Conservation (phyloP, 2,329 filamentous ascomycete species). For the Falciphora oryzae region DNA sequence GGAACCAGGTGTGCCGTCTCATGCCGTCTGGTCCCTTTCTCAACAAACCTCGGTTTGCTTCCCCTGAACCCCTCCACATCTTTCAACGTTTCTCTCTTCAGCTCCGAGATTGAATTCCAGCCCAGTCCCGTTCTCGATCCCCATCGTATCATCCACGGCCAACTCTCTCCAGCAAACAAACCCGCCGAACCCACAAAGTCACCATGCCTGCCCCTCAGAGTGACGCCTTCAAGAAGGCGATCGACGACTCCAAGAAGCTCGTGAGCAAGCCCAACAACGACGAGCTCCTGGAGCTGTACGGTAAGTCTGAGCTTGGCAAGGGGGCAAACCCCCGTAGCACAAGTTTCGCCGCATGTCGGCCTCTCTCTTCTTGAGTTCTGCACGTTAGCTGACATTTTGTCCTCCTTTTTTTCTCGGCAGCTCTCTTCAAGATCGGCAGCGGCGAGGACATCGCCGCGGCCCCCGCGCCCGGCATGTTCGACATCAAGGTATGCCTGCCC, state of each 20-base stretch:
- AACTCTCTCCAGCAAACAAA: background rate
- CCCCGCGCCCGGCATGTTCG: constrained; percentile 60
- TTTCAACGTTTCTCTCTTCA: background rate
- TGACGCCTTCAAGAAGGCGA: constrained; percentile 49
- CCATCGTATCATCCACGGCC: constrained; percentile 1
- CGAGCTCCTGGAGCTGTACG: constrained; percentile 59
- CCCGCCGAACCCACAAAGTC: constrained; percentile 1
- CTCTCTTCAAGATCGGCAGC: constrained; percentile 51
- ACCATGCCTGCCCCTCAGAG: constrained; percentile 36
- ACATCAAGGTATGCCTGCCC: constrained; percentile 51
- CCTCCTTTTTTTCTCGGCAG: constrained; percentile 27
- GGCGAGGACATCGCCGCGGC: constrained; percentile 53
- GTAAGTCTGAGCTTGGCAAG: constrained; percentile 32
- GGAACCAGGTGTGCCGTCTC: background rate
- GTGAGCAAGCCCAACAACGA: constrained; percentile 57
- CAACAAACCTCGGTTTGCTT: background rate
- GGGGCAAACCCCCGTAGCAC: constrained; percentile 8
- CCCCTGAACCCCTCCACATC: constrained; percentile 2
- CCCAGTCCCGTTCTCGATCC: background rate
- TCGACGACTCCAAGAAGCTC: constrained; percentile 61
- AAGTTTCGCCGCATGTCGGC: background rate
- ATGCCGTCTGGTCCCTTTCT: background rate
- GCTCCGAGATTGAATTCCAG: too few relatives aligned
- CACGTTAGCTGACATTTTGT: background rate
- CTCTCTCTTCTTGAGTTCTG: background rate